phyloP scores from a whole-genome alignment of 495 filamentous ascomycete genomes.

The Trichodelitschia bisporula region DNA sequence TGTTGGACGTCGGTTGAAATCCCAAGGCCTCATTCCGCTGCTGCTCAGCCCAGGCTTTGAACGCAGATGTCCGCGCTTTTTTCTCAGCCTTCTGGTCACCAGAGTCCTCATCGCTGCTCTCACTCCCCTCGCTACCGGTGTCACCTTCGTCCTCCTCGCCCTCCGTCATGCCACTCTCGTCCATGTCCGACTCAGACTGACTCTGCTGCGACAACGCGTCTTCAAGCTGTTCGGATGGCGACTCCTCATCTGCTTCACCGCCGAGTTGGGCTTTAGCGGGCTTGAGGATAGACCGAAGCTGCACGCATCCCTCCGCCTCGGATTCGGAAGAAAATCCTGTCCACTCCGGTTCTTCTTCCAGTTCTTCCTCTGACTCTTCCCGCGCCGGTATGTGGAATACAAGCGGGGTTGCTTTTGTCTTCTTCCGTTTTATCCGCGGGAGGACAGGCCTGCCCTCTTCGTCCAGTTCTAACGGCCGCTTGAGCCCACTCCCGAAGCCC shows the following conservation, averaged over 20 bases:
- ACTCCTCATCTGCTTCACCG: too few species aligned
- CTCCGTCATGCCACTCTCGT: constrained; percentile 6
- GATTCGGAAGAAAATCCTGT: constrained; percentile 31
- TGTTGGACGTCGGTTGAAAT: constrained; percentile 33
- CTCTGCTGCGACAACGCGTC: too few species aligned
- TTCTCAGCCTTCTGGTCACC: constrained; percentile 5
- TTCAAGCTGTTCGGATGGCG: too few species aligned
- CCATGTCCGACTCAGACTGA: constrained; percentile 1
- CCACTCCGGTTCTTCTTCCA: constrained; percentile 28
- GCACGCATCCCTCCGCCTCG: constrained; percentile 10
- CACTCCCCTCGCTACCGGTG: too few species aligned
- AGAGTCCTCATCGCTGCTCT: constrained; percentile 9
- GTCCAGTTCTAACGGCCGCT: constrained; percentile 60
- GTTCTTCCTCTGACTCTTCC: constrained; percentile 1
- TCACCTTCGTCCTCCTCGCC: constrained; percentile 8
- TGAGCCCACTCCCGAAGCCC: constrained; percentile 54
- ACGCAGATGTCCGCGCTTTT: constrained; percentile 35
- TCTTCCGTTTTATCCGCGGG: constrained; percentile 27
- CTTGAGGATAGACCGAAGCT: constrained; percentile 13
- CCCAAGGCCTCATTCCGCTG: constrained; percentile 55
- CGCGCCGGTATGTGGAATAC: not conserved
- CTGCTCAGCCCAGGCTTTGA: constrained; percentile 79
- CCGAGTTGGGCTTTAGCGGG: constrained; percentile 5
- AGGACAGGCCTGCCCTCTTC: constrained; percentile 56
- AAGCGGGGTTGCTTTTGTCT: constrained; percentile 4